These are phyloP conservation scores for Neopestalotiopsis sp. DNA, from an alignment of 2,329 filamentous ascomycete genomes.

Conservation along the genomic window DNA sequence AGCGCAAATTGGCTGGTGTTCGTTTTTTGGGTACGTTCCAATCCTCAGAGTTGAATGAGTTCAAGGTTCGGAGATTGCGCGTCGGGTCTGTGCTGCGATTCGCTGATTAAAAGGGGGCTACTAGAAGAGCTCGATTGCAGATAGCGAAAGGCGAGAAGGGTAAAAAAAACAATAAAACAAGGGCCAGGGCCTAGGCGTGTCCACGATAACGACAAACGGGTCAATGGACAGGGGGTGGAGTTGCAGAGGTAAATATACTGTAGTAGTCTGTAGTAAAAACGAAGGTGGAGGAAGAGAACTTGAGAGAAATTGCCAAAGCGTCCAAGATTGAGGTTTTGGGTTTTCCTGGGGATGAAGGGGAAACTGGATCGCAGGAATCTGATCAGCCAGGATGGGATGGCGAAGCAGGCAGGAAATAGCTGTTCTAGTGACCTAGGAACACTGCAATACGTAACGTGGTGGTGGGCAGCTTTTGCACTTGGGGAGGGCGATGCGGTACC, in stretches of 20 bases:
- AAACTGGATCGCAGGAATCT: neutral
- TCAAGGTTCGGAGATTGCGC: conserved; percentile 18
- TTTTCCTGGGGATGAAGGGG: neutral
- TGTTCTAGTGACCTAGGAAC: neutral
- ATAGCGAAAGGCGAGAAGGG: conserved; percentile 11
- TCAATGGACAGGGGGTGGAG: neutral
- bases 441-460: neutral
- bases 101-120: conserved; percentile 14
- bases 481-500: neutral
- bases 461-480: neutral
- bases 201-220: neutral
- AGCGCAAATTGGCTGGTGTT: neutral
- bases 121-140: neutral
- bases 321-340: conserved; percentile 1
- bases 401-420: conserved; percentile 3
- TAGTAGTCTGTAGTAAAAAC: neutral
- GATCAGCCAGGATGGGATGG: neutral
- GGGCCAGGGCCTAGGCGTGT: neutral
- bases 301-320: neutral
- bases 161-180: conserved; percentile 9
- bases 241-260: neutral
- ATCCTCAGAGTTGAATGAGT: neutral
- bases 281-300: conserved; percentile 1
- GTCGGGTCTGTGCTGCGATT: conserved; percentile 12
- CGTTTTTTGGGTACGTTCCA: neutral